Evolutionary conservation across 345 rosid species (phyloP).

Genomic region (Arabidopsis arenosa): DNA sequence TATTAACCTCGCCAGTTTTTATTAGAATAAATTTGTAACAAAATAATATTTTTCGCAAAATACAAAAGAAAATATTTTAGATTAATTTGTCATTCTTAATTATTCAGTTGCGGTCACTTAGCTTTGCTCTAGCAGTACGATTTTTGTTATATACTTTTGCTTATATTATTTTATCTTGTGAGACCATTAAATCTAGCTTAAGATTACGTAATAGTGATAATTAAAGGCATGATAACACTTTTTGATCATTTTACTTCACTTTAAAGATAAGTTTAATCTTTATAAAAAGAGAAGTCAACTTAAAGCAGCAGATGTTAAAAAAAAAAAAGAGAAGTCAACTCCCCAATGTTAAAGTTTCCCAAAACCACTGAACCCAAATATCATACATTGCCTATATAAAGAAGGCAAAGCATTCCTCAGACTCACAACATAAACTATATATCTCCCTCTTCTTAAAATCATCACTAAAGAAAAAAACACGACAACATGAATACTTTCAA

Average conservation of each 20-base stretch:
- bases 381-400: constrained; percentile 21
- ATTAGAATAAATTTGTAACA: too few relatives aligned
- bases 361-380: not conserved
- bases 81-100: too few relatives aligned
- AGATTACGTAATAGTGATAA: constrained; percentile 12
- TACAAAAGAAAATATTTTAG: too few relatives aligned
- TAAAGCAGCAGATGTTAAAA: too few relatives aligned
- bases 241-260: not conserved
- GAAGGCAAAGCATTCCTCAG: not conserved
- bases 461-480: not conserved
- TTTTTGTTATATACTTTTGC: not conserved
- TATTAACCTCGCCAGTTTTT: too few relatives aligned
- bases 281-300: constrained; percentile 26
- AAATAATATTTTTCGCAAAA: too few relatives aligned
- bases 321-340: constrained; percentile 30
- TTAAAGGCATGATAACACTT: constrained; percentile 1
- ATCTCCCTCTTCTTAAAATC: not conserved
- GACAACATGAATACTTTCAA: constrained; percentile 21
- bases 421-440: not conserved
- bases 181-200: constrained; percentile 8
- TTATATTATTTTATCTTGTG: not conserved
- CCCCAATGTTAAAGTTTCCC: constrained; percentile 29
- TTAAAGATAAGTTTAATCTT: not conserved
- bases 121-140: not conserved
- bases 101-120: too few relatives aligned